Evolutionary conservation across 805 yeast genomes (phyloP), one percentile per base, ranked within the genome.

Genomic region (Barnettozyma pratensis): DNA sequence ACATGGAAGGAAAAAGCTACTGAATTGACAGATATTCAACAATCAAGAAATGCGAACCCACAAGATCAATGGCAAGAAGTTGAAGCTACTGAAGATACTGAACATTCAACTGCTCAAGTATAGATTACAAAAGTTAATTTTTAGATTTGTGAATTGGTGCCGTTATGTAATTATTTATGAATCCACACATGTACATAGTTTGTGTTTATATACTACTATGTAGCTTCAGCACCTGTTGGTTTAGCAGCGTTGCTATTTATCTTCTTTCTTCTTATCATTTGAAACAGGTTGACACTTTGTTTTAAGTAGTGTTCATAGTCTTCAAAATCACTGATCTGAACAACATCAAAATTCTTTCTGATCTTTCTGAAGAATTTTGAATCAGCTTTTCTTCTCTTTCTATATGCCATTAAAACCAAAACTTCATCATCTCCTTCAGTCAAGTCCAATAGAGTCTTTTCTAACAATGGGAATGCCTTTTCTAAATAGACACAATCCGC

Each of bases 1-100:
- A 72, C 76, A 52, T 92, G 97, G 96, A 81, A 79, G 56, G 70
- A 65, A 45, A 79, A 81, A 50, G 96, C 96, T 11, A 67, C 72
- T 32, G 82, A 79, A 61, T 76, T 76, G 54, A 82, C 95, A 26
- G 50, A 51, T 26, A 52, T 60, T 26, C 45, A 48, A 2, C 51
- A 51, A 49, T 61, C 63, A 5, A 53, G 54, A 45, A 57, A 48
- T 11, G 37, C 54, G 2, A 41, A 40, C 9, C 54, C 55, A 8
- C 52, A 47, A 30, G 50, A 47, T 37, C 40, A 36, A 37, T 30
- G 44, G 43, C 34, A 25, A n/a, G 40, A 45, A 19, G 31, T 11
- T 34, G 40, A 31, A 7, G 35, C 12, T 32, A 41, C 30, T 28
- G 47, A 39, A 27, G 27, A 12, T 28, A 12, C 31, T 35, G 42